A percentile compares a stretch with the other conserved stretches of the same genome.
phyloP scores from a whole-genome alignment of 306 rosid genomes.

The Lupinus albus region DNA sequence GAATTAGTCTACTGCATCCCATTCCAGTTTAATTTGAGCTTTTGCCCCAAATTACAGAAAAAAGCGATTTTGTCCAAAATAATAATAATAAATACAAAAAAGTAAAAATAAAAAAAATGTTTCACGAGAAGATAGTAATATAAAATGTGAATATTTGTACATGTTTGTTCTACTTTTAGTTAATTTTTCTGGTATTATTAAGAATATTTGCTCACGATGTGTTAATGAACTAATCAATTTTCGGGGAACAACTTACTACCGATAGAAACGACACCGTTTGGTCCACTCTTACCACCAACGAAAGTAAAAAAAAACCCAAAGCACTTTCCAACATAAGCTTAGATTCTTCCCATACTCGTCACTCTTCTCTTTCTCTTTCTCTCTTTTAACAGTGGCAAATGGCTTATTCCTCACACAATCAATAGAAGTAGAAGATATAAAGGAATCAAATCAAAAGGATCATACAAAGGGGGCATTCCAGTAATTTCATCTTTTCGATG shows the following conservation, averaged over 20 bases:
- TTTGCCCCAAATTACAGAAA: no score
- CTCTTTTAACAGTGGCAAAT: slow-evolving; percentile 31
- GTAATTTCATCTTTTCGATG: slow-evolving; percentile 57
- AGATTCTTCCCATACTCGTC: slow-evolving; percentile 11
- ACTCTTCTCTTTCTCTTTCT: slow-evolving; percentile 26
- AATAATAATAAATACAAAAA: no score
- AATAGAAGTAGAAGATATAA: background rate
- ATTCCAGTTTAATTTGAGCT: no score
- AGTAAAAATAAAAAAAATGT: background rate
- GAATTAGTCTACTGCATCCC: no score
- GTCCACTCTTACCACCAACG: background rate
- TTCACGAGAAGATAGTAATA: no score
- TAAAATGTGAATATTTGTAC: no score
- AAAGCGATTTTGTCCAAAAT: no score
- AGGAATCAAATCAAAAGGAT: slow-evolving; percentile 1
- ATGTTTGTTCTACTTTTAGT: no score
- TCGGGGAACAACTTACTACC: no score
- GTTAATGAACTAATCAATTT: no score
- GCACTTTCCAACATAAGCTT: slow-evolving; percentile 29
- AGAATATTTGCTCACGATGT: no score
- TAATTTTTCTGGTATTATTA: no score
- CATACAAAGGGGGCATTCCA: slow-evolving; percentile 41
- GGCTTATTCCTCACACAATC: slow-evolving; percentile 30
- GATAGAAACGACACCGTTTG: slow-evolving; percentile 43
- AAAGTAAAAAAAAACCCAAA: slow-evolving; percentile 29